Percentiles rank a stretch among this genome's conserved stretches.
phyloP scores from a whole-genome alignment of 768 basidiomycete species.

The Lentinula guzmanii region DNA sequence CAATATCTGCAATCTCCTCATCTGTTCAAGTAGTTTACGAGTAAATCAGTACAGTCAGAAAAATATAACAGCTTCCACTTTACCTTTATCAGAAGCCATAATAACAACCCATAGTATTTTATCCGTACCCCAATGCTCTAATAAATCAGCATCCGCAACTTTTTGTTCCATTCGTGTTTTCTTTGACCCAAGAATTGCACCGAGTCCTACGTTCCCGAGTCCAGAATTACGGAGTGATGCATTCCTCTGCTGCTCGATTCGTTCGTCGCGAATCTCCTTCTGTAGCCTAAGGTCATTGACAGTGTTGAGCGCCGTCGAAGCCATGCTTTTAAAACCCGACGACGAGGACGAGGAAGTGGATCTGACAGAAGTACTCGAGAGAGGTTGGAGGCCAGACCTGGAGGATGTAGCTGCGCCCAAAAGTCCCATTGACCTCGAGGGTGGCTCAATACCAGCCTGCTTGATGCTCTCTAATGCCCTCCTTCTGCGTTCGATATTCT shows the following conservation, averaged over 20 bases:
- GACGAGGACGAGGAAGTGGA: too few species aligned
- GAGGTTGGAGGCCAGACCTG: too few species aligned
- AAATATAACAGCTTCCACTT: neutral
- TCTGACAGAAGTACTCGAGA: too few species aligned
- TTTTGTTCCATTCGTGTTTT: neutral
- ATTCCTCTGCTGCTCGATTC: neutral
- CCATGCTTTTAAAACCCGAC: neutral
- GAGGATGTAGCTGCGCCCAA: too few species aligned
- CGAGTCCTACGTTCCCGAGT: neutral
- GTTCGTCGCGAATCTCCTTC: neutral
- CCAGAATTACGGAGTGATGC: neutral
- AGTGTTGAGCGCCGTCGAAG: neutral
- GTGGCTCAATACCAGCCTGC: neutral
- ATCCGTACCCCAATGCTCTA: neutral
- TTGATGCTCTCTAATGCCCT: neutral
- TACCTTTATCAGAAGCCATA: slow-evolving; percentile 4
- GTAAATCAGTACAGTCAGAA: neutral
- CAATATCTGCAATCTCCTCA: slow-evolving; percentile 2
- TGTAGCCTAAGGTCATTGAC: neutral
- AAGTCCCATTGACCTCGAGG: neutral
- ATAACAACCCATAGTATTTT: slow-evolving; percentile 2
- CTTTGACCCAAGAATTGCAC: neutral
- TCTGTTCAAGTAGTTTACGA: neutral
- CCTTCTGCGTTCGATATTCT: slow-evolving; percentile 9
- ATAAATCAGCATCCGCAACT: neutral